Evolutionary conservation across 2,329 filamentous ascomycete genomes (phyloP).

Genomic region (Phialophora macrospora): DNA sequence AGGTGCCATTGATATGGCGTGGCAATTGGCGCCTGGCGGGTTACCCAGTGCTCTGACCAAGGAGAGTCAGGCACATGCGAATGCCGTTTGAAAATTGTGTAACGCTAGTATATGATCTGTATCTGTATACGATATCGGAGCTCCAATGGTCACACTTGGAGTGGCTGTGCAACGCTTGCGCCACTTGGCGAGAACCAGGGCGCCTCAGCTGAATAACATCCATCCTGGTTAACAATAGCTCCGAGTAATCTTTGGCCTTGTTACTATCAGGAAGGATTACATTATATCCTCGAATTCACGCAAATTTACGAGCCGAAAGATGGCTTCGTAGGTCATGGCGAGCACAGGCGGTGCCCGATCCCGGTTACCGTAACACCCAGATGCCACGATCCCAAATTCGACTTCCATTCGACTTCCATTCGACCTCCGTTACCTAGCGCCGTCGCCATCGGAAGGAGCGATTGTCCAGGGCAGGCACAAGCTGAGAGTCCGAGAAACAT

Average conservation of each 20-base stretch:
- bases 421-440: too few species aligned
- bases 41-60: conserved; percentile 30
- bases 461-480: neutral
- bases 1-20: conserved; percentile 81
- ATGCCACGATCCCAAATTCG: neutral
- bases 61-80: conserved; percentile 15
- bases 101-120: neutral
- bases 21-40: conserved; percentile 35
- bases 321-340: neutral
- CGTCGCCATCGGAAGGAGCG: neutral
- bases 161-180: neutral
- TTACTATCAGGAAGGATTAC: neutral
- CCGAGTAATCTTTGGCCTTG: neutral
- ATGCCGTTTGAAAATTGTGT: neutral
- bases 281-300: neutral
- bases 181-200: neutral
- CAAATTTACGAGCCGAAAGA: neutral
- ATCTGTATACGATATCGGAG: neutral
- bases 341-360: neutral
- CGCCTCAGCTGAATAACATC: neutral
- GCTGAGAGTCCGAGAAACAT: conserved; percentile 24
- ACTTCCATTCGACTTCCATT: too few species aligned
- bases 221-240: neutral
- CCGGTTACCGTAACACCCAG: neutral
- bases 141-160: neutral